Percentiles rank a stretch among this genome's conserved stretches.
Conservation (phyloP, 2,329 filamentous ascomycete genomes). For the Elsinoe ampelina region DNA sequence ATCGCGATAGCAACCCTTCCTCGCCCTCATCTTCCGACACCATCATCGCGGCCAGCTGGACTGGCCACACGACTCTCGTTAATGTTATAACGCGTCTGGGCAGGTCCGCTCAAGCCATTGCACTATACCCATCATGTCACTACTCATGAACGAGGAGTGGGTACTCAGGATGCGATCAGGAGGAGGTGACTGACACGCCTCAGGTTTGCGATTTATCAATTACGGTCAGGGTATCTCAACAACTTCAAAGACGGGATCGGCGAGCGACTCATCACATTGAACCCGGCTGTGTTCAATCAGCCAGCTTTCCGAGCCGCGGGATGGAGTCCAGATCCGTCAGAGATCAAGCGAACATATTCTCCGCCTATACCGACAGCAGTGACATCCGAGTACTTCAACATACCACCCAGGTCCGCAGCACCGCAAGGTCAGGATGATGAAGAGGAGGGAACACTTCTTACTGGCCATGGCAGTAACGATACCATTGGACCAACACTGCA, state of each 20-base stretch:
- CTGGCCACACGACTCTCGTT: constrained; percentile 12
- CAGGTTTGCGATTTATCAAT: constrained; percentile 73
- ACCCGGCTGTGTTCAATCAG: constrained; percentile 69
- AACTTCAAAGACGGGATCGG: constrained; percentile 76
- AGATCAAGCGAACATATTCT: constrained; percentile 75
- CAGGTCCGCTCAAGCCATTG: background rate
- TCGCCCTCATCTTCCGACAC: background rate
- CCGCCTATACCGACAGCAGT: constrained; percentile 77
- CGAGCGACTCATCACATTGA: constrained; percentile 72
- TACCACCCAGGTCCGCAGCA: constrained; percentile 51
- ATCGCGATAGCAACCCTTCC: background rate
- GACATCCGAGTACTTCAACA: constrained; percentile 70
- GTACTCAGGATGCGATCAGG: background rate
- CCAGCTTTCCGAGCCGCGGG: constrained; percentile 74
- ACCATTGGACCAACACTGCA: constrained; percentile 56
- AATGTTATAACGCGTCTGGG: background rate
- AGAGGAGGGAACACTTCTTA: constrained; percentile 61
- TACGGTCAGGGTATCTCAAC: constrained; percentile 70
- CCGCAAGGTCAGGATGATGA: constrained; percentile 52
- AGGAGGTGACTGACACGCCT: background rate
- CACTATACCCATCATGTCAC: constrained; percentile 24
- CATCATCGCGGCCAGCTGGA: constrained; percentile 13
- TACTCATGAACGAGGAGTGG: constrained; percentile 30
- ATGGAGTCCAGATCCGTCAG: constrained; percentile 64
- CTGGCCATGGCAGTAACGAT: constrained; percentile 54